Conservation (phyloP, 371 early-diverging fungal genomes). For the Mucor plumbeus region DNA sequence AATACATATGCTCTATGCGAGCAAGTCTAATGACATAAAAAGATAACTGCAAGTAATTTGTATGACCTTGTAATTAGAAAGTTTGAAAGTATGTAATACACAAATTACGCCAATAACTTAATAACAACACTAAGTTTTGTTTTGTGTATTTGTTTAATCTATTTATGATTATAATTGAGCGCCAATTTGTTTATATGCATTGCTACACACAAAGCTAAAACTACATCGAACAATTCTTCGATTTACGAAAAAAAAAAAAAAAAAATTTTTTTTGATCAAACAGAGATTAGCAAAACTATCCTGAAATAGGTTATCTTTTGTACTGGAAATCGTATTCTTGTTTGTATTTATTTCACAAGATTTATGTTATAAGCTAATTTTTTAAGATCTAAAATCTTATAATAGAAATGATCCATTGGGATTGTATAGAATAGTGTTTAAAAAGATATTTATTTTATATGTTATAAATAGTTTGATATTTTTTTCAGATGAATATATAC, state of each 20-base stretch:
- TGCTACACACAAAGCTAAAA: background rate
- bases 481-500: background rate
- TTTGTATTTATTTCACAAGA: background rate
- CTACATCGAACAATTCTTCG: background rate
- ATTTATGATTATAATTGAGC: slow-evolving; percentile 1
- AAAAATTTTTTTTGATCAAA: too few relatives aligned
- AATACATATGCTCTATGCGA: too few relatives aligned
- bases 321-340: background rate
- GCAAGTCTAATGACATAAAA: too few relatives aligned
- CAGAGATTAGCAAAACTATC: background rate
- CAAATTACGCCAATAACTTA: too few relatives aligned
- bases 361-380: background rate
- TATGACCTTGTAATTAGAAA: too few relatives aligned
- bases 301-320: background rate
- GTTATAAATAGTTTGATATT: background rate
- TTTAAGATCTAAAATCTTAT: background rate
- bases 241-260: background rate
- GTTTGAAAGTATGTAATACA: too few relatives aligned
- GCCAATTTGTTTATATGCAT: background rate
- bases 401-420: background rate
- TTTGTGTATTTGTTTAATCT: slow-evolving; percentile 3
- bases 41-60: too few relatives aligned
- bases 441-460: background rate
- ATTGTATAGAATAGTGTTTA: background rate
- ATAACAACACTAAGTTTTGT: background rate